Base-by-base conservation (phyloP, 73 alveolate genomes). In the Diophrys appendiculata region DNA sequence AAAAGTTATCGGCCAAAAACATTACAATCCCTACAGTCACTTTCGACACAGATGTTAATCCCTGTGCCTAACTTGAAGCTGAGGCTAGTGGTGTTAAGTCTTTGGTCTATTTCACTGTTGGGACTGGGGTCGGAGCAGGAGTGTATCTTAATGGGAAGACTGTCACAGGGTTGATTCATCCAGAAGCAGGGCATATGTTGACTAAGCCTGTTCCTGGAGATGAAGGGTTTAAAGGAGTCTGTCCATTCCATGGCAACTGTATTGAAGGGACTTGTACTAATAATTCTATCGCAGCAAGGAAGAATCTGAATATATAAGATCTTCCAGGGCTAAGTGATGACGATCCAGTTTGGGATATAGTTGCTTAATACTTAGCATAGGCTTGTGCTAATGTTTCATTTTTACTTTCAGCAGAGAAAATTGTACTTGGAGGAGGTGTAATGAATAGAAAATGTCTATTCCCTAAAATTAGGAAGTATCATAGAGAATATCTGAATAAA, bases 381-480 rank as follows among this genome's bases (percentile, higher is more conserved):
- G 91, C 91, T 27, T 91, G 96, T 32, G 76, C 75, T 23, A 93
- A 81, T 77, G 81, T 91, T 60, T 73, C 89, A 33, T 64, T 93
- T 43, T 73, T 88, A 18, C 76, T 86, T 33, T 85, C 94, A 53
- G 89, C 93, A 2, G 92, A 95, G 82, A 92, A 86, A 69, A 95
- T 95, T 76, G 95, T 95, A n/a, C 73, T 95, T 22, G 99, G 99
- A 43, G 99, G 99, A 29, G 99, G 99, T 14, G 96, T 95, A 5
- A 95, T 95, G 99, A 90, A 91, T 76, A 93, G 98, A 83, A 84
- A 88, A 33, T 68, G 79, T 77, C 80, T 92, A 32, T 92, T 83
- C 78, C 82, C 81, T 31, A 77, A 68, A 23, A 87, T 94, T 33
- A 73, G 89, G 22, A 70, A 29, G 29, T 35, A 33, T 29, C 35